Conservation (phyloP, 2,329 filamentous ascomycete species). For the Xylariales sp. region DNA sequence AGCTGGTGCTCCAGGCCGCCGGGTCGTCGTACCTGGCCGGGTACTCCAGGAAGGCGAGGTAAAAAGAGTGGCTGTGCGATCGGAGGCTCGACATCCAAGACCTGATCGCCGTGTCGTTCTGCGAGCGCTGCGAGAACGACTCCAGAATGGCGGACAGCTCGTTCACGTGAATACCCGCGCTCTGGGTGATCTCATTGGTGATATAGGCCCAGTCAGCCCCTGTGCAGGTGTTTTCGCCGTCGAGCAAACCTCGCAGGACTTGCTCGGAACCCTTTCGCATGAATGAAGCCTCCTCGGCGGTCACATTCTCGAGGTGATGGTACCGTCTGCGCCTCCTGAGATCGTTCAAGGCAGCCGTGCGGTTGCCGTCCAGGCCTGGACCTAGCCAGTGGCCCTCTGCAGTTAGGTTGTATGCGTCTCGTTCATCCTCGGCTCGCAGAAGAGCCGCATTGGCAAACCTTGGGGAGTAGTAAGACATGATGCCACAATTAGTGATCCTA, state of each 20-base stretch:
- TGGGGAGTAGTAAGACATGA: conserved; percentile 41
- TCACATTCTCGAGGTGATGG: conserved; percentile 29
- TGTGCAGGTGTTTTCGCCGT: conserved; percentile 22
- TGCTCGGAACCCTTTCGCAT: conserved; percentile 28
- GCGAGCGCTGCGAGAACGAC: conserved; percentile 9
- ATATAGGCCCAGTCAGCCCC: conserved; percentile 39
- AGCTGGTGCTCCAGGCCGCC: conserved; percentile 25
- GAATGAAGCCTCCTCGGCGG: conserved; percentile 22
- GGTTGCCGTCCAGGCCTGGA: conserved; percentile 15
- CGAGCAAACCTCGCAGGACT: conserved; percentile 21
- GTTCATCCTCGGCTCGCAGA: conserved; percentile 27
- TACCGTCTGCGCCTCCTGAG: conserved; percentile 30
- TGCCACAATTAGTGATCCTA: conserved; percentile 33
- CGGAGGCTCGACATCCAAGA: conserved; percentile 28
- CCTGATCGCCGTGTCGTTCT: conserved; percentile 19
- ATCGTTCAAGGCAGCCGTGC: conserved; percentile 22
- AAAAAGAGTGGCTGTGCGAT: conserved; percentile 34
- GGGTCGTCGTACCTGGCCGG: conserved; percentile 18
- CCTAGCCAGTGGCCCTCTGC: conserved; percentile 32
- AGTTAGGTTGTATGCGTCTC: conserved; percentile 34
- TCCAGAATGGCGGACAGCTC: conserved; percentile 24
- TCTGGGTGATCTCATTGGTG: conserved; percentile 36
- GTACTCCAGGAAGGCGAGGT: conserved; percentile 41
- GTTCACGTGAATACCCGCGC: conserved; percentile 28
- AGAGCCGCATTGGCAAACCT: conserved; percentile 24